These are phyloP conservation scores for Lactifluus subvellereus DNA, from an alignment of 768 basidiomycete genomes.

Conservation along the genomic window DNA sequence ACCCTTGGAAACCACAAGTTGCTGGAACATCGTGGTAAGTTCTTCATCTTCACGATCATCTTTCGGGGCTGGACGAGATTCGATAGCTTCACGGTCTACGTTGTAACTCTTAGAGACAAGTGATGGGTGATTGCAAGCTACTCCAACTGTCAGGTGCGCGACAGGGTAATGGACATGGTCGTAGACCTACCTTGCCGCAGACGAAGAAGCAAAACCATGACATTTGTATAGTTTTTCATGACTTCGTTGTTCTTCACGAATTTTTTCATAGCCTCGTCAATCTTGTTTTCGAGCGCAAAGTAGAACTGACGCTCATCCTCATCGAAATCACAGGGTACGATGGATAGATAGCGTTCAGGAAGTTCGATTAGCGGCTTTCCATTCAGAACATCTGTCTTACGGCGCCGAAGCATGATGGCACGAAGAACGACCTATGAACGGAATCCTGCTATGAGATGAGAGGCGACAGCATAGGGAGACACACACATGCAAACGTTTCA, in stretches of 20 bases:
- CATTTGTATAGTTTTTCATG: slow-evolving; percentile 58
- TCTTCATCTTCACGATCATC: slow-evolving; percentile 57
- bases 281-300: slow-evolving; percentile 57
- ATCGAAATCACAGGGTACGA: slow-evolving; percentile 76
- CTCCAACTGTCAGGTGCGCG: neutral
- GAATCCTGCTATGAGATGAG: neutral
- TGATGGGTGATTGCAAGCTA: slow-evolving; percentile 87
- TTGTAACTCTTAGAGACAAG: slow-evolving; percentile 74
- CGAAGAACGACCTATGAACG: slow-evolving; percentile 62
- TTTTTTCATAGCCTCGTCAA: slow-evolving; percentile 52
- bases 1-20: slow-evolving; percentile 51
- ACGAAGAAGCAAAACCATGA: slow-evolving; percentile 67
- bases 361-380: slow-evolving; percentile 81
- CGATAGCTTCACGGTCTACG: slow-evolving; percentile 70
- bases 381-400: slow-evolving; percentile 64
- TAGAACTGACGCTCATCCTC: slow-evolving; percentile 77
- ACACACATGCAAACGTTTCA: slow-evolving; percentile 77
- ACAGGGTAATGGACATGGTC: neutral
- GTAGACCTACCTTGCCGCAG: slow-evolving; percentile 73
- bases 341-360: slow-evolving; percentile 63
- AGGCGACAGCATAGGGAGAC: neutral
- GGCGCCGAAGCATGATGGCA: slow-evolving; percentile 84
- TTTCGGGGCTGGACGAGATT: slow-evolving; percentile 50
- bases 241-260: slow-evolving; percentile 48
- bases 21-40: slow-evolving; percentile 66